These are phyloP conservation scores for Dendrocalamus latiflorus DNA, from an alignment of 202 grass and related monocot genomes.

Conservation along the genomic window DNA sequence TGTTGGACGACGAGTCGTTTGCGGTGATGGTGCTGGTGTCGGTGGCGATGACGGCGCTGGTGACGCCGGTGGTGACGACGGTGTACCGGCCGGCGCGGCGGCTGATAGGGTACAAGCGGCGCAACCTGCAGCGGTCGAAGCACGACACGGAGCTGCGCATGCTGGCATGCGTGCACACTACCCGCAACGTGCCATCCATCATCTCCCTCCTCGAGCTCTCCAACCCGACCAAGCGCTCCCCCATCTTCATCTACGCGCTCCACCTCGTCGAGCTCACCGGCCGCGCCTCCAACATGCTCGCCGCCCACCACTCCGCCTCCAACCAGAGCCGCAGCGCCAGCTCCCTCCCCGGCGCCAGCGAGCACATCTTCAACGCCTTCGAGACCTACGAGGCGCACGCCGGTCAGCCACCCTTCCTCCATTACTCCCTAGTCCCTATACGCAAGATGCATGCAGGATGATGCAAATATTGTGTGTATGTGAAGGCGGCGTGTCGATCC, in stretches of 20 bases:
- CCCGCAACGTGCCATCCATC: conserved; percentile 73
- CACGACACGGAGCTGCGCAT: conserved; percentile 67
- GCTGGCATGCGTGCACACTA: conserved; percentile 73
- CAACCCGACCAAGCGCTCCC: conserved; percentile 76
- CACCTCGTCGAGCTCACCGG: conserved; percentile 77
- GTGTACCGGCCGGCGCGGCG: conserved; percentile 50
- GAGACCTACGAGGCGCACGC: conserved; percentile 66
- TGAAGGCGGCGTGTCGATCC: conserved; percentile 55
- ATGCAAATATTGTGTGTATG: background rate
- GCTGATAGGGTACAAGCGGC: conserved; percentile 66
- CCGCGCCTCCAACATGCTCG: conserved; percentile 69
- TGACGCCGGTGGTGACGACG: conserved; percentile 61
- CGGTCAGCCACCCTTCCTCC: background rate
- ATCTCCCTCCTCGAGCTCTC: conserved; percentile 70
- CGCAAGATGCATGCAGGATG: background rate
- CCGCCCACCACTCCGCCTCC: conserved; percentile 28
- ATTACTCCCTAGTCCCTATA: background rate
- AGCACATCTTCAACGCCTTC: conserved; percentile 68
- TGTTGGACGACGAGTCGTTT: conserved; percentile 74
- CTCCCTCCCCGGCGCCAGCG: conserved; percentile 21
- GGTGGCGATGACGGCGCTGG: conserved; percentile 64
- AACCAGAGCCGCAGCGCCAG: background rate
- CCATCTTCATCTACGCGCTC: conserved; percentile 73
- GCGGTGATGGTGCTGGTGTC: conserved; percentile 71
- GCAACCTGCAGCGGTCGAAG: conserved; percentile 65